These are phyloP conservation scores for Lathyrus oleraceus DNA, from an alignment of 306 rosid species.

Conservation along the genomic window DNA sequence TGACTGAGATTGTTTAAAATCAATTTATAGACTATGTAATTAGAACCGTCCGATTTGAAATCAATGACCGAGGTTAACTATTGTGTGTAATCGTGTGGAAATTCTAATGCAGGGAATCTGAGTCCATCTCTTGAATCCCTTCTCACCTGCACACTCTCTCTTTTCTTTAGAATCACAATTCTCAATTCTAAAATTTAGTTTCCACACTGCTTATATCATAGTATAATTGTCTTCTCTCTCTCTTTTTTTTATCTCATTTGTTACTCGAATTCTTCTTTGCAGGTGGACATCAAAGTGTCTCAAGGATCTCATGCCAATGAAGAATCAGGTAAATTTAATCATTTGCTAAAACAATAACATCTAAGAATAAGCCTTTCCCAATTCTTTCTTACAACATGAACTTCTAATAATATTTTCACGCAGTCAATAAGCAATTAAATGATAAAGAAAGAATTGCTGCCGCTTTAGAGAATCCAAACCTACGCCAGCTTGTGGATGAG, in stretches of 20 bases:
- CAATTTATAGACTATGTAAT: too few species aligned
- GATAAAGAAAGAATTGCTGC: constrained; percentile 97
- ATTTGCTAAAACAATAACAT: neutral
- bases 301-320: constrained; percentile 96
- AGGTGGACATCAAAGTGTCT: constrained; percentile 96
- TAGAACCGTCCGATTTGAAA: too few species aligned
- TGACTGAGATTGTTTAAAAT: too few species aligned
- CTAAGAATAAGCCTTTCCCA: neutral
- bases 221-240: constrained; percentile 13
- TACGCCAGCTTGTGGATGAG: constrained; percentile 95
- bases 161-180: constrained; percentile 5
- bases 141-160: neutral
- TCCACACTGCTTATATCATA: constrained; percentile 6
- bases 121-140: constrained; percentile 4
- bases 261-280: constrained; percentile 37
- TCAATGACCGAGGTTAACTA: too few species aligned
- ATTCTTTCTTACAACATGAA: constrained; percentile 17
- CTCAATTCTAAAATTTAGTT: constrained; percentile 8
- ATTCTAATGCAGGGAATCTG: too few species aligned
- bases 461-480: constrained; percentile 94
- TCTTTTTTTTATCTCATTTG: constrained; percentile 24
- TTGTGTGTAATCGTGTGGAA: too few species aligned
- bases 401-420: constrained; percentile 30
- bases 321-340: constrained; percentile 67
- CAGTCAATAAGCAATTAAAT: constrained; percentile 93